Evolutionary conservation across 106 monocot genomes (phyloP).

Genomic region (Dactylorhiza incarnata): DNA sequence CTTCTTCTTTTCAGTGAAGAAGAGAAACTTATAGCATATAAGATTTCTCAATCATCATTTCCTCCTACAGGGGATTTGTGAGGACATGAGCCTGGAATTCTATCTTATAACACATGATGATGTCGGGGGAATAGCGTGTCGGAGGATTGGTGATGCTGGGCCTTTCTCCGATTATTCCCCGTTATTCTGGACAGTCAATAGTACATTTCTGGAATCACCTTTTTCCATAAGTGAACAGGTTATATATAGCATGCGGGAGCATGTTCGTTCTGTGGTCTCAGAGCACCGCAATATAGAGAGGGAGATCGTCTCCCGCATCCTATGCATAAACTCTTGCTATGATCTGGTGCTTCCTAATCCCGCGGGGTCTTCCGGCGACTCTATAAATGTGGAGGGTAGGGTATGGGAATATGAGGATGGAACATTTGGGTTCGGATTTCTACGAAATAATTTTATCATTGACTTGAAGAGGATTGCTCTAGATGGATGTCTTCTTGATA

Average conservation of each 20-base stretch:
- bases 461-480: constrained; percentile 64
- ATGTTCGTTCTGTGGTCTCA: constrained; percentile 23
- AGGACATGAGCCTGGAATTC: constrained; percentile 63
- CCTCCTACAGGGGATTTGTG: constrained; percentile 69
- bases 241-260: constrained; percentile 40
- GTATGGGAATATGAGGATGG: constrained; percentile 83
- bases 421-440: constrained; percentile 86
- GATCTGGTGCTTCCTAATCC: constrained; percentile 53
- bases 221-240: constrained; percentile 62
- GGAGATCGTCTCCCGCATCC: constrained; percentile 50
- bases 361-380: constrained; percentile 30
- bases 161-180: constrained; percentile 50
- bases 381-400: constrained; percentile 72
- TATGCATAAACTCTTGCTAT: constrained; percentile 63
- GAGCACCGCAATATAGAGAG: constrained; percentile 9
- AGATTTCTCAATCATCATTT: constrained; percentile 14
- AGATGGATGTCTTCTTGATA: constrained; percentile 67
- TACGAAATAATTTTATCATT: constrained; percentile 57
- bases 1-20: background rate
- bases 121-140: constrained; percentile 70
- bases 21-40: background rate
- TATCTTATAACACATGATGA: constrained; percentile 81
- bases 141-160: constrained; percentile 45
- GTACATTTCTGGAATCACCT: constrained; percentile 53
- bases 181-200: constrained; percentile 71